Conservation (phyloP, 768 basidiomycete genomes). For the Roridomyces roridus region DNA sequence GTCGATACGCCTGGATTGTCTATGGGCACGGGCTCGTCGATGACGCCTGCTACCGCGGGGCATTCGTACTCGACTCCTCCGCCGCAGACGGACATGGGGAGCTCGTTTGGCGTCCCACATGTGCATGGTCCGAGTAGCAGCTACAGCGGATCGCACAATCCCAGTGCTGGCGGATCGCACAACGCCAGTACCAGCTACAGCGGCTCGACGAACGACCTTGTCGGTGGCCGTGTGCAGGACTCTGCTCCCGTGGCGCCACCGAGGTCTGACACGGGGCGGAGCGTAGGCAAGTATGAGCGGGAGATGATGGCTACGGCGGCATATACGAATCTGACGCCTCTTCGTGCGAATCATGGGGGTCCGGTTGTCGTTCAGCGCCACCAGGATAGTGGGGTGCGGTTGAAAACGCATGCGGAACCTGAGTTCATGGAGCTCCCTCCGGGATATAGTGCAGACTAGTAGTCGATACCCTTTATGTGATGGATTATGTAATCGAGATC, state of each 20-base stretch:
- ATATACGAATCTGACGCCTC: background rate
- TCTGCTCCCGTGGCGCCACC: too few relatives aligned
- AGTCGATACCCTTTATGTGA: too few relatives aligned
- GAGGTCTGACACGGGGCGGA: background rate
- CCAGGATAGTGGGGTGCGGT: slow-evolving; percentile 20
- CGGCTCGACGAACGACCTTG: too few relatives aligned
- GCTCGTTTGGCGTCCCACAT: too few relatives aligned
- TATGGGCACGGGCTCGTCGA: slow-evolving; percentile 5
- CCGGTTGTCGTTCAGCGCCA: slow-evolving; percentile 5
- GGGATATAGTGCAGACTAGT: background rate
- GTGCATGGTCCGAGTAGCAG: background rate
- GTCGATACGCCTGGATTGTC: background rate
- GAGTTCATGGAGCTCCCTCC: slow-evolving; percentile 5
- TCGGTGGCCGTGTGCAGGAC: too few relatives aligned
- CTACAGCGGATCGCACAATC: background rate
- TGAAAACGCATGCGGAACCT: background rate
- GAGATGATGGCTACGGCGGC: background rate
- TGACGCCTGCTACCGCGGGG: too few relatives aligned
- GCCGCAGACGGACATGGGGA: too few relatives aligned
- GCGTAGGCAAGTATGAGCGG: slow-evolving; percentile 4
- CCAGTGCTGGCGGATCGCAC: background rate
- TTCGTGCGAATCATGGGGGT: background rate
- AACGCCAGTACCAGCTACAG: slow-evolving; percentile 1
- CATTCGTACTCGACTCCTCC: too few relatives aligned
- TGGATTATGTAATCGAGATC: too few relatives aligned